Conservation (phyloP, 1,284 basidiomycete species). For the Rugosomyces carneus region DNA sequence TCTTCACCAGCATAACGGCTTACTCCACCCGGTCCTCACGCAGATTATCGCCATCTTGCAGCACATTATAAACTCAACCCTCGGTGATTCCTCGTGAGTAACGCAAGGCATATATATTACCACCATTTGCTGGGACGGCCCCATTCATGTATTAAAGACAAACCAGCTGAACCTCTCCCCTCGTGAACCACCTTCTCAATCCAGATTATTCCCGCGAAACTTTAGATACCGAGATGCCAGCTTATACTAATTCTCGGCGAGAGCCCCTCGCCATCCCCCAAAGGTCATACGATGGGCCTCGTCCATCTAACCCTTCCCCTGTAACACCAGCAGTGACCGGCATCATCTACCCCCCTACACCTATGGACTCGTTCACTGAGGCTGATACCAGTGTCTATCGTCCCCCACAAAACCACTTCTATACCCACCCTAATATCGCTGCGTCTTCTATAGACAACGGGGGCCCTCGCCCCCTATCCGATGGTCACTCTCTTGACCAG, state of each 20-base stretch:
- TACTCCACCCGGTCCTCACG: conserved; percentile 3
- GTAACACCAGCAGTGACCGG: conserved; percentile 38
- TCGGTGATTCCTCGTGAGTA: conserved; percentile 31
- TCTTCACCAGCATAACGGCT: conserved; percentile 3
- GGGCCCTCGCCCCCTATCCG: conserved; percentile 31
- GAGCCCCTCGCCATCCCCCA: conserved; percentile 15
- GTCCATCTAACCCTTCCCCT: conserved; percentile 25
- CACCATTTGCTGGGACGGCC: conserved; percentile 6
- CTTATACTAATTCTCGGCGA: conserved; percentile 18
- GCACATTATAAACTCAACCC: conserved; percentile 4
- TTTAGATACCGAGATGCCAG: conserved; percentile 20
- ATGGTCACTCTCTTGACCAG: conserved; percentile 43
- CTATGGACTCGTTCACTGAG: conserved; percentile 29
- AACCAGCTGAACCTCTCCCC: not conserved
- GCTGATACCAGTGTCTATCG: conserved; percentile 23
- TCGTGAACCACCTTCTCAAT: conserved; percentile 2
- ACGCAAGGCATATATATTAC: conserved; percentile 26
- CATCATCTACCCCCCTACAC: conserved; percentile 34
- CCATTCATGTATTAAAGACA: conserved; percentile 8
- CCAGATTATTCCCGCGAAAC: not conserved
- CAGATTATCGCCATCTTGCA: conserved; percentile 15
- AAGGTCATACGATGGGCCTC: conserved; percentile 20
- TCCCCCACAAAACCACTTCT: conserved; percentile 19
- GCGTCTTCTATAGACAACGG: conserved; percentile 33
- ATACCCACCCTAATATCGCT: conserved; percentile 30